phyloP scores from a whole-genome alignment of 345 rosid species.

The Eutrema japonicum region DNA sequence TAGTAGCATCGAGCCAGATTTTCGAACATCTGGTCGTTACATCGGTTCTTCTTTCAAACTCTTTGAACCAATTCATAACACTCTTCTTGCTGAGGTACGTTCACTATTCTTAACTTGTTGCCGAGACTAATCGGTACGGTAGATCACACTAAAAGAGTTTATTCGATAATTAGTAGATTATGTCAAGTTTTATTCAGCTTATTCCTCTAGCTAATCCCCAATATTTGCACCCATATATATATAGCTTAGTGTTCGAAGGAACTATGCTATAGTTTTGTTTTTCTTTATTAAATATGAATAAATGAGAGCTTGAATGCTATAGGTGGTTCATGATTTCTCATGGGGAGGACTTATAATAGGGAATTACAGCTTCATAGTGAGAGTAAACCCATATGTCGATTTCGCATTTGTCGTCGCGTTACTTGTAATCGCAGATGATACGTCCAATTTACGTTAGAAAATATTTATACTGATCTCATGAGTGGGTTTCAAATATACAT shows the following conservation, averaged over 20 bases:
- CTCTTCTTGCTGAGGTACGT: slow-evolving; percentile 67
- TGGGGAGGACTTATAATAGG: slow-evolving; percentile 49
- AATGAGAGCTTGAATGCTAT: slow-evolving; percentile 1
- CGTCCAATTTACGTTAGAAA: slow-evolving; percentile 24
- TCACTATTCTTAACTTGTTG: slow-evolving; percentile 9
- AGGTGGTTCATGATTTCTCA: slow-evolving; percentile 56
- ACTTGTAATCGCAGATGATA: slow-evolving; percentile 37
- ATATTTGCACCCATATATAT: neutral
- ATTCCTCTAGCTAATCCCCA: neutral
- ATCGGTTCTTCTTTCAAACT: slow-evolving; percentile 68
- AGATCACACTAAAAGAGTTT: slow-evolving; percentile 14
- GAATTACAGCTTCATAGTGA: slow-evolving; percentile 52
- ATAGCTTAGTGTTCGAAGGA: neutral
- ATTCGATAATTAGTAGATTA: neutral
- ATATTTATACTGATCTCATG: neutral
- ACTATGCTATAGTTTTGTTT: neutral
- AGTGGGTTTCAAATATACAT: neutral
- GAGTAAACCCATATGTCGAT: slow-evolving; percentile 55
- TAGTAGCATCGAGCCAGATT: slow-evolving; percentile 40
- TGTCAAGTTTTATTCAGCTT: neutral
- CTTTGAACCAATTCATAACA: slow-evolving; percentile 43
- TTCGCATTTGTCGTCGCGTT: slow-evolving; percentile 52
- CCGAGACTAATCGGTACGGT: neutral
- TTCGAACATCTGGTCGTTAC: slow-evolving; percentile 50
- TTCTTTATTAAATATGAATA: slow-evolving; percentile 34